A percentile compares a stretch with the other conserved stretches of the same genome.
Conservation (phyloP, 306 rosid genomes). For the Casuarina glauca region DNA sequence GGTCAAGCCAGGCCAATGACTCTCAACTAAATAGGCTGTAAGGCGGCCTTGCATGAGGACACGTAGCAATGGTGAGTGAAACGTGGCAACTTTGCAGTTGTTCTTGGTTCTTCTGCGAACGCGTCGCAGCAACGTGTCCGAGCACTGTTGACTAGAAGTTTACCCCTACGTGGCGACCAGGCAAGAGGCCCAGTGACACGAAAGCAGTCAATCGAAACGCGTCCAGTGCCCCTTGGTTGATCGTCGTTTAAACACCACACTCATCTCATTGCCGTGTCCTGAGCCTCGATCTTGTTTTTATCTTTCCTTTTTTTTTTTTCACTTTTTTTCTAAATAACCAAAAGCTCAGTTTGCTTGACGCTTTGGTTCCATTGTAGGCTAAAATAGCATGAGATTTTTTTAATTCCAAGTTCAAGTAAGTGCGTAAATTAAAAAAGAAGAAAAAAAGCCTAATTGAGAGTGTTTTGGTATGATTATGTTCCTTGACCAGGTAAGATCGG, state of each 20-base stretch:
- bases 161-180: not conserved
- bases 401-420: too few relatives aligned
- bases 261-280: not conserved
- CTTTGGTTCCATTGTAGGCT: too few relatives aligned
- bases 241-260: not conserved
- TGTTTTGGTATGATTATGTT: too few relatives aligned
- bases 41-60: not conserved
- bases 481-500: too few relatives aligned
- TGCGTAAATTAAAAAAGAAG: too few relatives aligned
- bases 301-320: too few relatives aligned
- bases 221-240: not conserved
- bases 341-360: too few relatives aligned
- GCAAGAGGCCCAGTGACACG: not conserved
- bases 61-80: not conserved
- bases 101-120: not conserved
- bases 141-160: not conserved
- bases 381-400: too few relatives aligned
- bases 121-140: not conserved
- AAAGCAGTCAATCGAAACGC: not conserved
- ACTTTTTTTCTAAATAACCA: too few relatives aligned
- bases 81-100: not conserved
- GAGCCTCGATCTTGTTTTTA: too few relatives aligned
- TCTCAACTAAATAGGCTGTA: not conserved
- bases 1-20: too few relatives aligned
- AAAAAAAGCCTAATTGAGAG: too few relatives aligned